Percentiles rank a stretch among this genome's conserved stretches.
These are phyloP conservation scores for Colletotrichum sublineola DNA, from an alignment of 2,329 filamentous ascomycete species.

Conservation along the genomic window DNA sequence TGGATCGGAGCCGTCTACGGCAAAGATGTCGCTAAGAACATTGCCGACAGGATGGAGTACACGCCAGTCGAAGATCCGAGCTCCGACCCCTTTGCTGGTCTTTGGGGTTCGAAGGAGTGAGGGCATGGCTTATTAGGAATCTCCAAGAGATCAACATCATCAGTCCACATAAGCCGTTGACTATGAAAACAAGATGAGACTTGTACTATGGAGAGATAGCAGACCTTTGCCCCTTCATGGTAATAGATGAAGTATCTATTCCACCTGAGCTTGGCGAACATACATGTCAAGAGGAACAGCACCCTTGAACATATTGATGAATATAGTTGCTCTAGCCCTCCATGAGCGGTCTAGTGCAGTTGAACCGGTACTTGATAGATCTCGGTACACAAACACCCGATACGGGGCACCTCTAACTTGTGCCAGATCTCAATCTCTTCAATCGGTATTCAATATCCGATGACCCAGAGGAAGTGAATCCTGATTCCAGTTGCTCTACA, in stretches of 20 bases:
- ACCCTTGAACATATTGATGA: not conserved
- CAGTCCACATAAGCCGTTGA: not conserved
- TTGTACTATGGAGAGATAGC: no score
- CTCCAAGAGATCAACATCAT: not conserved
- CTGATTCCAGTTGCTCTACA: no score
- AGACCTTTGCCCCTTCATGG: no score
- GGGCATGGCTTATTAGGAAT: not conserved
- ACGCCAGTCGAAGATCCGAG: constrained; percentile 63
- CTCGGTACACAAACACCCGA: no score
- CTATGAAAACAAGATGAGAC: not conserved
- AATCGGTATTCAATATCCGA: no score
- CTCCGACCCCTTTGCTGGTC: constrained; percentile 67
- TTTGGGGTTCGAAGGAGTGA: constrained; percentile 10
- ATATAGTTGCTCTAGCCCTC: no score
- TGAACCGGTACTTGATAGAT: no score
- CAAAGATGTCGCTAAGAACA: constrained; percentile 59
- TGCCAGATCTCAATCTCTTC: no score
- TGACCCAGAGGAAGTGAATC: no score
- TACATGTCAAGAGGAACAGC: not conserved
- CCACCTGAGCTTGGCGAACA: not conserved
- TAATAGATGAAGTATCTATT: not conserved
- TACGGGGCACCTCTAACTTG: no score
- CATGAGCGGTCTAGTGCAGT: no score
- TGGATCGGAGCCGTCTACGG: constrained; percentile 69
- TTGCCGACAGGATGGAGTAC: constrained; percentile 71